Conservation (phyloP, 2,329 filamentous ascomycete genomes). For the Fragosphaeria purpurea region DNA sequence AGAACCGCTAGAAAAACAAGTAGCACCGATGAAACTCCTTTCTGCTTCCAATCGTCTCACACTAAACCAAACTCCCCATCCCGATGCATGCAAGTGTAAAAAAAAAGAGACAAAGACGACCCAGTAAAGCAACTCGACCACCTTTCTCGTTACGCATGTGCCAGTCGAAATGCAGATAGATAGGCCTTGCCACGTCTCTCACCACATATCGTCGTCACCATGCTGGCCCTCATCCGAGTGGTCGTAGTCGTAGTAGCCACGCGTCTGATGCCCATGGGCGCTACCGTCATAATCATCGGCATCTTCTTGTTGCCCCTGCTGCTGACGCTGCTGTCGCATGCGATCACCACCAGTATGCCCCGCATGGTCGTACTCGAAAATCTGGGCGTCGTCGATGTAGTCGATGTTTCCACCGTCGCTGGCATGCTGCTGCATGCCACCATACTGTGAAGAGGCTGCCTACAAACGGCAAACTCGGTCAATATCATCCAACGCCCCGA, state of each 20-base stretch:
- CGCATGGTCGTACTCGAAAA: constrained; percentile 24
- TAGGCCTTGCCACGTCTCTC: not conserved
- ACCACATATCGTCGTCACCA: constrained; percentile 18
- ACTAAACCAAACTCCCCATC: too few relatives aligned
- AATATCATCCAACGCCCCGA: too few relatives aligned
- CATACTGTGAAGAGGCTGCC: constrained; percentile 21
- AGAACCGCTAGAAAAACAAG: too few relatives aligned
- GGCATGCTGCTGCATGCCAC: constrained; percentile 16
- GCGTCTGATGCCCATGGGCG: not conserved
- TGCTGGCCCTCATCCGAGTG: constrained; percentile 10
- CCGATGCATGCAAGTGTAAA: too few relatives aligned
- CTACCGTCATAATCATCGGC: not conserved
- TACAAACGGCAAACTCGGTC: constrained; percentile 4
- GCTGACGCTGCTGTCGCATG: not conserved
- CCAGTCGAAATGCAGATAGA: too few relatives aligned
- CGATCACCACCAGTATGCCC: constrained; percentile 6
- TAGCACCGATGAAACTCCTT: too few relatives aligned
- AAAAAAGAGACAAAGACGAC: too few relatives aligned
- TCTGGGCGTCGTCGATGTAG: constrained; percentile 25
- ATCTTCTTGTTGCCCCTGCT: not conserved
- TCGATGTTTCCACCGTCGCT: constrained; percentile 14
- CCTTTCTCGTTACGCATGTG: too few relatives aligned
- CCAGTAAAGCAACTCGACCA: too few relatives aligned
- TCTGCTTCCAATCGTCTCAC: too few relatives aligned
- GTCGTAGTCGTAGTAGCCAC: constrained; percentile 17